Conservation (phyloP, 305 asterid genomes). For the Coffea humblotiana region DNA sequence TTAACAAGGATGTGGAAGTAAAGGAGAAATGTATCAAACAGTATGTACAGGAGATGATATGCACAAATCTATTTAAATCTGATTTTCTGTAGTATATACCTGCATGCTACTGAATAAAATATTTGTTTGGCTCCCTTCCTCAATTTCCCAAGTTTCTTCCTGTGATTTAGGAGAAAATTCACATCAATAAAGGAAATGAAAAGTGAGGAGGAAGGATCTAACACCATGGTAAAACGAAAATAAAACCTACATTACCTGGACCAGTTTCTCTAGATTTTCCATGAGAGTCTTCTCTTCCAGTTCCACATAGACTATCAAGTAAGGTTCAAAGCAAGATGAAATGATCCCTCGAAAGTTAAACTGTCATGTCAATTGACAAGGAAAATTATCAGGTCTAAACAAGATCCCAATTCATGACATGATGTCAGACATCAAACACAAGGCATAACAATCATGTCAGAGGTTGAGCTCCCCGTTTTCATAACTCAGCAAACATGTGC, state of each 20-base stretch:
- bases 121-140: constrained; percentile 93
- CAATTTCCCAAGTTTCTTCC: constrained; percentile 98
- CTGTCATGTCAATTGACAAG: constrained; percentile 36
- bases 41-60: background rate
- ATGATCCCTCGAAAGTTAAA: constrained; percentile 95
- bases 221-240: constrained; percentile 6
- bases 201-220: constrained; percentile 1
- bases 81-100: constrained; percentile 42
- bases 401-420: constrained; percentile 23
- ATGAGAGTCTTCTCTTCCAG: constrained; percentile 96
- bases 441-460: background rate
- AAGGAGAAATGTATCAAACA: background rate
- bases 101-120: constrained; percentile 96
- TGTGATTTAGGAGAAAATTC: constrained; percentile 36
- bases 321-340: constrained; percentile 97
- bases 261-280: constrained; percentile 95
- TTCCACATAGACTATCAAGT: constrained; percentile 85
- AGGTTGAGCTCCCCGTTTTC: constrained; percentile 14
- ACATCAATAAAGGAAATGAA: constrained; percentile 24
- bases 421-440: background rate
- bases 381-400: constrained; percentile 19
- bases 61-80: background rate
- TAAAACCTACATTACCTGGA: constrained; percentile 59
- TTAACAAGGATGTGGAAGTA: background rate
- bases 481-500: constrained; percentile 2